Conservation (phyloP, 176 grass and related monocot genomes). For the Otatea glauca region DNA sequence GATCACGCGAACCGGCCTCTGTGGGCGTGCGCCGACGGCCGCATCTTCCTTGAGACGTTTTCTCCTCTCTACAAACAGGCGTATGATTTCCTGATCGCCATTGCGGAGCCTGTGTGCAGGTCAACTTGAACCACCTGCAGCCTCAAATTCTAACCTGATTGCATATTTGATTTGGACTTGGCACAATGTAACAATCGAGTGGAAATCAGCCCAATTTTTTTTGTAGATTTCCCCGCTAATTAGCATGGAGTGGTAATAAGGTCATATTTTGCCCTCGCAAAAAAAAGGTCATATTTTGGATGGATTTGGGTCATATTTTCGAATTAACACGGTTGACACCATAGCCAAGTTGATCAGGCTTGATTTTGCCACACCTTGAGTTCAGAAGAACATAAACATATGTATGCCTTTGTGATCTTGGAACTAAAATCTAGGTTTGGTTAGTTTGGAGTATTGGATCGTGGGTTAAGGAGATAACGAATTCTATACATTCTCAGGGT, state of each 20-base stretch:
- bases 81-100: slow-evolving; percentile 94
- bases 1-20: slow-evolving; percentile 81
- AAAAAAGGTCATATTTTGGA: neutral
- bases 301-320: neutral
- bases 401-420: neutral
- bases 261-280: neutral
- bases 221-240: neutral
- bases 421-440: neutral
- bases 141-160: neutral
- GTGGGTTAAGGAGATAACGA: slow-evolving; percentile 13
- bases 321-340: neutral
- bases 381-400: neutral
- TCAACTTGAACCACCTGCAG: slow-evolving; percentile 21
- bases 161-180: slow-evolving; percentile 2
- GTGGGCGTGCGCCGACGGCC: slow-evolving; percentile 88
- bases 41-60: slow-evolving; percentile 93
- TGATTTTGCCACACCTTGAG: neutral
- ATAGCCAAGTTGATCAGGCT: neutral
- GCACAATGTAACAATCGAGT: slow-evolving; percentile 12
- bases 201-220: slow-evolving; percentile 3
- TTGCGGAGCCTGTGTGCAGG: slow-evolving; percentile 96
- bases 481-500: neutral
- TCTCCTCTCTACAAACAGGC: slow-evolving; percentile 97
- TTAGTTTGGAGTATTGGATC: slow-evolving; percentile 3
- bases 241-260: slow-evolving; percentile 25